Conservation (phyloP, 2,329 filamentous ascomycete genomes). For the Hymenoscyphus scutula region DNA sequence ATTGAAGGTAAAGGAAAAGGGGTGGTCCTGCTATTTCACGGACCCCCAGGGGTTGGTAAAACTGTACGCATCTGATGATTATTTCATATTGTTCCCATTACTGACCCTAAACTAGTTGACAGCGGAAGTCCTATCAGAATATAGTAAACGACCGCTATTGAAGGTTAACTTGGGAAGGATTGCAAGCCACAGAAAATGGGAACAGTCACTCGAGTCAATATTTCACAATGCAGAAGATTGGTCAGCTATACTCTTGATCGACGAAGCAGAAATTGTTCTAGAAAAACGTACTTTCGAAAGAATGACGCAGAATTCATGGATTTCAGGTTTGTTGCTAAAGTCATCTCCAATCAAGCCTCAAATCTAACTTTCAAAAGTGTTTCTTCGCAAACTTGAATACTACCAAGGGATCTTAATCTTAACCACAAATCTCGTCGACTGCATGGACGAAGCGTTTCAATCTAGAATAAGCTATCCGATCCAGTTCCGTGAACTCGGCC, state of each 20-base stretch:
- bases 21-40: conserved; percentile 20
- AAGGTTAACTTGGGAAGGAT: conserved; percentile 10
- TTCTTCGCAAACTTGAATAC: conserved; percentile 31
- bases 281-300: conserved; percentile 15
- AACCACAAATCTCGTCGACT: conserved; percentile 24
- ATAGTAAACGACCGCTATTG: neutral
- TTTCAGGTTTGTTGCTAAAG: conserved; percentile 30
- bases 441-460: conserved; percentile 18
- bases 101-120: neutral
- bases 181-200: conserved; percentile 12
- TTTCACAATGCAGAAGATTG: conserved; percentile 15
- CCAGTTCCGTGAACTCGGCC: conserved; percentile 12
- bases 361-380: conserved; percentile 28
- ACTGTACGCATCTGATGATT: neutral
- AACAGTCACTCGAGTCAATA: conserved; percentile 15
- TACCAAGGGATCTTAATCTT: conserved; percentile 33
- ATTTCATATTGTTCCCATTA: neutral
- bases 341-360: neutral
- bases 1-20: conserved; percentile 28
- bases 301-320: conserved; percentile 44
- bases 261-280: conserved; percentile 21
- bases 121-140: neutral
- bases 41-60: conserved; percentile 9
- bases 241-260: conserved; percentile 21
- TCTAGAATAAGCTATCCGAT: conserved; percentile 18